Conservation (phyloP, 1,284 basidiomycete species). For the Trichosporon sp. region DNA sequence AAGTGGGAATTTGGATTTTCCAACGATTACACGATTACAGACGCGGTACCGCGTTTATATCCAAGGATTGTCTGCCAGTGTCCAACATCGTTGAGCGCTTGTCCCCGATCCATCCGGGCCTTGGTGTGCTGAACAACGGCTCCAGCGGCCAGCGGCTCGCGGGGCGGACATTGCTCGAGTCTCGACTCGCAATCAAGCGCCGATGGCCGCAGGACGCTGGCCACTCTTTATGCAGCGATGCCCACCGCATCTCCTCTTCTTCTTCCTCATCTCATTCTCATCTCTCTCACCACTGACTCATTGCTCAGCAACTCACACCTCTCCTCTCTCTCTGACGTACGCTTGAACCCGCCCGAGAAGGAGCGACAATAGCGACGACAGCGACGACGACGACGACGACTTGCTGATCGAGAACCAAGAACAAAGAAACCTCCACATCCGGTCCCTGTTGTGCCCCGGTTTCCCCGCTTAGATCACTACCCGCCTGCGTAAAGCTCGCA, state of each 20-base stretch:
- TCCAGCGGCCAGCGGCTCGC: background rate
- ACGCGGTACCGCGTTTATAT: conserved; percentile 2
- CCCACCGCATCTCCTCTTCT: background rate
- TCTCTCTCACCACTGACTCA: conserved; percentile 4
- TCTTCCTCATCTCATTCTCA: conserved; percentile 10
- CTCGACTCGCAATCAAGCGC: no score
- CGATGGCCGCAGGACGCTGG: background rate
- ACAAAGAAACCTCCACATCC: background rate
- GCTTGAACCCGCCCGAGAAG: background rate
- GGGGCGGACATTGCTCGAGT: background rate
- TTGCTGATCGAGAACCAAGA: background rate
- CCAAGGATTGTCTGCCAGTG: conserved; percentile 2
- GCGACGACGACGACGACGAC: background rate
- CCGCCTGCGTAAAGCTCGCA: background rate
- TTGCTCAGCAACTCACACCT: background rate
- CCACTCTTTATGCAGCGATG: background rate
- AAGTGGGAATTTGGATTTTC: conserved; percentile 9
- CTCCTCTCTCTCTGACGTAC: no score
- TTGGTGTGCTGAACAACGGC: no score
- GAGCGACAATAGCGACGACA: no score
- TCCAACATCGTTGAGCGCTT: background rate
- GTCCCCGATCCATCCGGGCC: conserved; percentile 1
- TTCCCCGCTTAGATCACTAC: conserved; percentile 2
- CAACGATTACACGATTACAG: conserved; percentile 6
- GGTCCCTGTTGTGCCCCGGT: background rate